A percentile compares a stretch with the other conserved stretches of the same genome.
Conservation (phyloP, 345 rosid genomes). For the Arabidopsis suecica region DNA sequence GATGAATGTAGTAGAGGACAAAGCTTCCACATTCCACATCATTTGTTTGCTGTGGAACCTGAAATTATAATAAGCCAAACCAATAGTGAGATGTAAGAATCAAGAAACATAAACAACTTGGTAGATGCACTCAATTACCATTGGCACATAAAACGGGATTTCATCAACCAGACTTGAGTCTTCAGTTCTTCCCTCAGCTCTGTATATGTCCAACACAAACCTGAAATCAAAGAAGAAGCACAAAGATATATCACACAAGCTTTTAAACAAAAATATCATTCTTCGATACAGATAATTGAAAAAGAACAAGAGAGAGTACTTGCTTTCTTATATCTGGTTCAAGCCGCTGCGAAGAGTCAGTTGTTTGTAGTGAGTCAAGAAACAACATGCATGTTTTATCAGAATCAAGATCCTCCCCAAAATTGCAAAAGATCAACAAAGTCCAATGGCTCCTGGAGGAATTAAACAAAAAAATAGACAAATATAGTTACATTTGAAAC, state of each 20-base stretch:
- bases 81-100: constrained; percentile 22
- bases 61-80: constrained; percentile 25
- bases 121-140: constrained; percentile 44
- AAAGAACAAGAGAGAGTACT: constrained; percentile 12
- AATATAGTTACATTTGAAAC: not conserved
- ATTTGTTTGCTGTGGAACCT: constrained; percentile 83
- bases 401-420: constrained; percentile 58
- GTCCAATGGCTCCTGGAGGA: constrained; percentile 71
- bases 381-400: constrained; percentile 65
- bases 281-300: not conserved
- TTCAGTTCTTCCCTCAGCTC: constrained; percentile 60
- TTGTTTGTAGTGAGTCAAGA: constrained; percentile 69
- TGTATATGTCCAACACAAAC: constrained; percentile 65
- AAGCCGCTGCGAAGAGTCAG: constrained; percentile 49
- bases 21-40: constrained; percentile 71
- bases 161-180: constrained; percentile 43
- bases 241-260: not conserved
- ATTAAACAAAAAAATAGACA: not conserved
- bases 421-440: constrained; percentile 74
- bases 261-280: not conserved
- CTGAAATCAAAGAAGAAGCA: constrained; percentile 44
- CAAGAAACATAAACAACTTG: constrained; percentile 9
- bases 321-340: constrained; percentile 74
- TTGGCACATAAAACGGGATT: constrained; percentile 65
- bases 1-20: constrained; percentile 69